Evolutionary conservation across 768 basidiomycete species (phyloP).

Genomic region (Hericium rajendrae): DNA sequence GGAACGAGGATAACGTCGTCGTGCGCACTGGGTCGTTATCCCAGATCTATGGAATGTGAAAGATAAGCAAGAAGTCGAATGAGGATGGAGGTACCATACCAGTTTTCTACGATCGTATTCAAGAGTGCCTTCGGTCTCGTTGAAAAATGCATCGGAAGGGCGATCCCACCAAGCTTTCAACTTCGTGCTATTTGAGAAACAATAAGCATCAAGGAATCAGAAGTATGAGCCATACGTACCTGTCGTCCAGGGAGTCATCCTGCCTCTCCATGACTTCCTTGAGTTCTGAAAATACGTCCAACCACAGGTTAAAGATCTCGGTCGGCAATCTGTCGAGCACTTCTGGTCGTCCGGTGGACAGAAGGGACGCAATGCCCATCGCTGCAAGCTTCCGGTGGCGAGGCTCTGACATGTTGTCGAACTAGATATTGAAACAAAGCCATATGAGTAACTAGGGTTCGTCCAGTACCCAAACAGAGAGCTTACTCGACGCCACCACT

Average conservation of each 20-base stretch:
- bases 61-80: background rate
- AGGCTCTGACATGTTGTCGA: conserved; percentile 86
- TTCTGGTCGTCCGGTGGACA: conserved; percentile 64
- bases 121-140: conserved; percentile 56
- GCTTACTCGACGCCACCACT: conserved; percentile 75
- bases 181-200: conserved; percentile 16
- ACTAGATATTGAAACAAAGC: conserved; percentile 35
- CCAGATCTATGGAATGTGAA: background rate
- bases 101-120: conserved; percentile 70
- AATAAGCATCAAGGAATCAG: too few relatives aligned
- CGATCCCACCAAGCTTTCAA: conserved; percentile 66
- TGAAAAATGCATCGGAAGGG: conserved; percentile 49
- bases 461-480: background rate
- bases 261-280: conserved; percentile 50
- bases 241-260: conserved; percentile 11
- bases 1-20: background rate
- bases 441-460: too few relatives aligned
- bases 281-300: conserved; percentile 81
- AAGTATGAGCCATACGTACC: too few relatives aligned
- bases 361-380: conserved; percentile 70
- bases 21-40: background rate
- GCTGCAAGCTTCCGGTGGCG: conserved; percentile 76
- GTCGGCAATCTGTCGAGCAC: conserved; percentile 61
- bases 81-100: conserved; percentile 30
- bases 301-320: conserved; percentile 82